Base-by-base conservation (phyloP, 2,329 filamentous ascomycete genomes). In the Pestalotiopsis sp. region DNA sequence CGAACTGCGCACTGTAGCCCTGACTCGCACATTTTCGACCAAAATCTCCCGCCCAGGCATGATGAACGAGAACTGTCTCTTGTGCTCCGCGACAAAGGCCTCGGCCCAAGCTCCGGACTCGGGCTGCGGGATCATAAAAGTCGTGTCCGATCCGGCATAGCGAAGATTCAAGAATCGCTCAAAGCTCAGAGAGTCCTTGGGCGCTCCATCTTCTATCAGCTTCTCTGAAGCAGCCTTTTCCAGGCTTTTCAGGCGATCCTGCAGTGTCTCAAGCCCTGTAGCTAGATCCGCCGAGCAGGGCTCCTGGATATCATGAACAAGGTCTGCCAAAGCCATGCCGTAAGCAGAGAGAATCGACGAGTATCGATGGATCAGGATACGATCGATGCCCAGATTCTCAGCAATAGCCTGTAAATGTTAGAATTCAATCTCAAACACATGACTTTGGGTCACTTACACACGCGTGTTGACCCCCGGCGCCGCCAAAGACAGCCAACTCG, bases 391-490 rank as follows among this genome's bases (percentile, higher is more conserved):
- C 0, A 85, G 75, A 1, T 79, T 77, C 9, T 77, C 73, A 0
- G 81, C 82, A 52, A 85, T 82, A 0, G 77, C 64, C 64, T 66
- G 17, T n/a, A 1, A 2, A n/a, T 56, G 64, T 66, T 11, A 38
- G 27, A 1, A 20, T 7, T 31, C n/a, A 14, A 17, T 4, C 13
- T 3, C 1, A 12, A 59, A 1, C 17, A 14, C 7, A 27, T 11
- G 20, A 17, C 11, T 27, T 91, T 1, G n/a, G 17, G 36, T 23
- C 17, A 68, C 67, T 64, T 27, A 68, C 67, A 31, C 67, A 68
- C 2, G 67, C 67, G 25, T 64, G 62, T 31, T 68, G 73, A 17
- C 92, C 92, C 68, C 92, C 92, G 4, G 92, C 92, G 71, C 92
- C 92, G 27, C 92, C 92, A 76, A 94, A 81, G 25, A 73, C 74